Evolutionary conservation across 148 eudicot genomes (phyloP).

Genomic region (Camellia lanceoleosa): DNA sequence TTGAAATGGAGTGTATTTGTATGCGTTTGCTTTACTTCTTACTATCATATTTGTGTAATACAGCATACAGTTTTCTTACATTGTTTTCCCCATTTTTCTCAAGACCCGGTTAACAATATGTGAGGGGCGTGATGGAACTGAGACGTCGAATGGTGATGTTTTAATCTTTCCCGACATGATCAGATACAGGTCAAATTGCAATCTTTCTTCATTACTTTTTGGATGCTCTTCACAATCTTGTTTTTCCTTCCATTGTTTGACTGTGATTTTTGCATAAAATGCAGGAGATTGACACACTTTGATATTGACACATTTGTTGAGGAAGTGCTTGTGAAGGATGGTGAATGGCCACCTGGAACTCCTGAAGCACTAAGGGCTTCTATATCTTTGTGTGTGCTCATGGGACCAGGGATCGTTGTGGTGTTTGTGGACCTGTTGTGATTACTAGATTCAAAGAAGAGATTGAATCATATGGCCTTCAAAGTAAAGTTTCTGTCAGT

Average conservation of each 20-base stretch:
- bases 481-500: conserved; percentile 77
- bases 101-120: conserved; percentile 94
- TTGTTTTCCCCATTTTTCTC: conserved; percentile 15
- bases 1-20: conserved; percentile 1
- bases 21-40: not conserved
- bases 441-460: conserved; percentile 77
- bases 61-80: conserved; percentile 8
- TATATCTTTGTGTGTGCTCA: conserved; percentile 91
- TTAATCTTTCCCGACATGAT: conserved; percentile 98
- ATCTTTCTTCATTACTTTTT: not conserved
- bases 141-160: conserved; percentile 97
- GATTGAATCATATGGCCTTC: conserved; percentile 67
- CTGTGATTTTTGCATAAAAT: conserved; percentile 14
- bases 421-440: conserved; percentile 93
- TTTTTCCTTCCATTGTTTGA: conserved; percentile 2
- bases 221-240: not conserved
- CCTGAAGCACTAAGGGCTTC: conserved; percentile 78
- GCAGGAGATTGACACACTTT: conserved; percentile 98
- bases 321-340: conserved; percentile 90
- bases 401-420: conserved; percentile 93
- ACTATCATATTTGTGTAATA: not conserved
- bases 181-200: conserved; percentile 74
- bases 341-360: conserved; percentile 92
- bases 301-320: conserved; percentile 97
- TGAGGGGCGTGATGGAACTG: conserved; percentile 98